Base-by-base conservation (phyloP, 192 early-diverging fungal species). In the Lobosporangium transversale region DNA sequence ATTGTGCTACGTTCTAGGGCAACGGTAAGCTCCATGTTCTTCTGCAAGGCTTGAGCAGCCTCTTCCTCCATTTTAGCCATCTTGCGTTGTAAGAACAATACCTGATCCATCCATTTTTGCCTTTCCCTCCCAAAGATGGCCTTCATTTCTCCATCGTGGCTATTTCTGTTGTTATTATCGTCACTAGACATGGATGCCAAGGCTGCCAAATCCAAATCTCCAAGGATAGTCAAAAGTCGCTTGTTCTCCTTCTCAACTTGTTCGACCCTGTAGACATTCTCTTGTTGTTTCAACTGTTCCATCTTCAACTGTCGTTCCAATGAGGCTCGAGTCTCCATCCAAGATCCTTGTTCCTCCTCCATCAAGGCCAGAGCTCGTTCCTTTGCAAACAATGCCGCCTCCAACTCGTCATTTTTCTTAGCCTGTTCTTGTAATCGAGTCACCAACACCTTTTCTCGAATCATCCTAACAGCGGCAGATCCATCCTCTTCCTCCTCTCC, bases 11-110 rank as follows among this genome's bases (percentile, higher is more conserved):
- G 17, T 75, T n/a, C 71, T 2, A 75, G 43, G 32, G 71, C 58
- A 1, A 75, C 71, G 58, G 66, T 75, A 11, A 75, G 45, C 24
- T 75, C 71, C 71, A 75, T 75, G 27, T 75, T 75, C 52, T 66
- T 75, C 26, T 75, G 58, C 51, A 61, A 36, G 26, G 66, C 61
- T 4, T 51, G 52, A 14, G 63, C 53, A 5, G 71, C 58, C 4
- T 58, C 71, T 44, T 66, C 58, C 23, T 75, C 71, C 15, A 58
- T 33, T 52, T 48, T 66, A 26, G 71, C 52, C 62, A 75, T 61
- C 52, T 75, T 75, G 26, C 40, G 56, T 18, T 75, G 57, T 33
- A 75, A 18, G 8, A 53, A 9, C 14, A 31, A 26, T 3, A 45
- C 52, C 33, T 60, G 57, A 9, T 66, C 51, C 18, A 24, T 44